Percentiles rank a stretch among this genome's conserved stretches.
Evolutionary conservation across 495 filamentous ascomycete species (phyloP).

Genomic region (Neurospora cerealis): DNA sequence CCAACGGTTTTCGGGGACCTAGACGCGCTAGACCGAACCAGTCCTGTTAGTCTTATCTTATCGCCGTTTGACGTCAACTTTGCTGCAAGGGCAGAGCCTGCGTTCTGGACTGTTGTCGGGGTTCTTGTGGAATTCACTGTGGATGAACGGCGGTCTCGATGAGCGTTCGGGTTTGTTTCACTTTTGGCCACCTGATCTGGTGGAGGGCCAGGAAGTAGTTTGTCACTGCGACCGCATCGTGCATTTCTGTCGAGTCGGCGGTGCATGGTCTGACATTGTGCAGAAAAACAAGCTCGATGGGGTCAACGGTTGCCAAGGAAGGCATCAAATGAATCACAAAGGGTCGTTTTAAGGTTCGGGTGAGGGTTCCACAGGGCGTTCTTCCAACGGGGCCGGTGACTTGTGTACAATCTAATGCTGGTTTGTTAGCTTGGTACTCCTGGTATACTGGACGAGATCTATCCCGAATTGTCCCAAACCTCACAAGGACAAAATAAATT

Average conservation of each 20-base stretch:
- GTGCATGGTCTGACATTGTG: background rate
- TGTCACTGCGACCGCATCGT: background rate
- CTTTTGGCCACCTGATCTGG: background rate
- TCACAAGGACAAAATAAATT: too few relatives aligned
- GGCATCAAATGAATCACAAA: background rate
- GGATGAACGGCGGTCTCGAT: background rate
- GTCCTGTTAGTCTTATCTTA: background rate
- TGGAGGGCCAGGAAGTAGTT: background rate
- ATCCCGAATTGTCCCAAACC: too few relatives aligned
- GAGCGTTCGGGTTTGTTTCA: background rate
- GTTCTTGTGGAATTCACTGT: background rate
- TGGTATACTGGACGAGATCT: too few relatives aligned
- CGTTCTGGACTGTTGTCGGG: background rate
- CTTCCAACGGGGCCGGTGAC: background rate
- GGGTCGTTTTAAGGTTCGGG: background rate
- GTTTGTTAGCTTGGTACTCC: too few relatives aligned
- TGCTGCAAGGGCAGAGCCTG: background rate
- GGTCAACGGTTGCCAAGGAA: background rate
- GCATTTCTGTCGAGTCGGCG: background rate
- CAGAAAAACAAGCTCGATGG: background rate
- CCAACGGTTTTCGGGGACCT: background rate
- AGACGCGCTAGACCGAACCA: background rate
- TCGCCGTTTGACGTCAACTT: background rate
- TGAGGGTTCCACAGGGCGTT: background rate
- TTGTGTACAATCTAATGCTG: background rate